phyloP scores from a whole-genome alignment of 1,284 basidiomycete genomes.

The Fomitopsis betulina region DNA sequence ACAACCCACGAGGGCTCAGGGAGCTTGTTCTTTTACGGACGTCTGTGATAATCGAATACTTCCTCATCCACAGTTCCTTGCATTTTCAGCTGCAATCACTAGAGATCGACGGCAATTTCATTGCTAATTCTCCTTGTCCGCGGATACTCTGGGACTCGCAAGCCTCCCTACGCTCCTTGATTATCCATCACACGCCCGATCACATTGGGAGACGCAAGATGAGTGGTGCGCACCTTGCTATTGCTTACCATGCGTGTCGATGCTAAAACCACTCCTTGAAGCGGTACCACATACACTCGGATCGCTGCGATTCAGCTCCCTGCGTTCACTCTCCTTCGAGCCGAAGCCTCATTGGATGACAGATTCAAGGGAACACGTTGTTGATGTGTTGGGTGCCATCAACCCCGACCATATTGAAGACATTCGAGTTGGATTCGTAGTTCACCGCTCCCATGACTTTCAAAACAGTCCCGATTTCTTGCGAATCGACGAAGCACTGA shows the following conservation, averaged over 20 bases:
- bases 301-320: neutral
- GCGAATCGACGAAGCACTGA: neutral
- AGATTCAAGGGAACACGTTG: neutral
- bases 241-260: neutral
- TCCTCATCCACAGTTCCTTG: neutral
- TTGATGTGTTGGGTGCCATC: neutral
- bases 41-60: neutral
- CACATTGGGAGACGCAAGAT: neutral
- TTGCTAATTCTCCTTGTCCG: neutral
- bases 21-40: neutral
- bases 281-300: neutral
- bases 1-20: neutral
- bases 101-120: neutral
- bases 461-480: neutral
- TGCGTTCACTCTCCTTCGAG: neutral
- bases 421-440: neutral
- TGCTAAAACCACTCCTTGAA: neutral
- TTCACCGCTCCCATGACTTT: neutral
- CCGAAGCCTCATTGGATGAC: neutral
- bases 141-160: neutral
- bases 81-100: neutral
- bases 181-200: neutral
- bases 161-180: neutral
- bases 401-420: neutral
- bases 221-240: neutral